Evolutionary conservation across 129 eudicot genomes (phyloP).

Genomic region (Lonicera japonica): DNA sequence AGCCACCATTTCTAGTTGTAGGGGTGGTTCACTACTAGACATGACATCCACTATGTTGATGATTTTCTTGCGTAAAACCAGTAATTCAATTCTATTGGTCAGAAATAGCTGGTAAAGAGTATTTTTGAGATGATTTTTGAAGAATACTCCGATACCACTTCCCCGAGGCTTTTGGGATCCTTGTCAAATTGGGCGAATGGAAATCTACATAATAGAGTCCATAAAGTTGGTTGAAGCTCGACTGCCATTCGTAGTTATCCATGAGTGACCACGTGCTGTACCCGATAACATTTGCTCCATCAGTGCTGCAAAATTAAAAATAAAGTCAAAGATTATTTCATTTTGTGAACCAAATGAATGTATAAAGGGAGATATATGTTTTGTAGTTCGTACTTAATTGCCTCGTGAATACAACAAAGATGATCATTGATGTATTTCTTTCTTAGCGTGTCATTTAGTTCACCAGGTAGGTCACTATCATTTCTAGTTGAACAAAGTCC

Average conservation of each 20-base stretch:
- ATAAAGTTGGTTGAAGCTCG: slow-evolving; percentile 23
- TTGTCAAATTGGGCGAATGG: slow-evolving; percentile 12
- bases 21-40: too few species aligned
- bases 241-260: slow-evolving; percentile 40
- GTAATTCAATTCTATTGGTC: too few species aligned
- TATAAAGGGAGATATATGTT: not conserved
- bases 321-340: too few species aligned
- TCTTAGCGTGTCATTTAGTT: slow-evolving; percentile 13
- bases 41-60: too few species aligned
- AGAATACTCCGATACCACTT: slow-evolving; percentile 15
- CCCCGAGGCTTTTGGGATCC: slow-evolving; percentile 26
- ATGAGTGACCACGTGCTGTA: slow-evolving; percentile 31
- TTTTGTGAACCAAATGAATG: not conserved
- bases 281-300: slow-evolving; percentile 30
- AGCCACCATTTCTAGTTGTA: too few species aligned
- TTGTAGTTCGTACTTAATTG: slow-evolving; percentile 21
- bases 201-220: slow-evolving; percentile 35
- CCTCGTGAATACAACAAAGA: slow-evolving; percentile 18
- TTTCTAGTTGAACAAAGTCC: not conserved
- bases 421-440: slow-evolving; percentile 17
- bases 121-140: not conserved
- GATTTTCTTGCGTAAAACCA: too few species aligned
- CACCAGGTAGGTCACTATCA: not conserved
- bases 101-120: too few species aligned
- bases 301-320: not conserved